A percentile compares a stretch with the other conserved stretches of the same genome.
These are phyloP conservation scores for Sarocladiaceae sp. DNA, from an alignment of 2,329 filamentous ascomycete genomes.

Conservation along the genomic window DNA sequence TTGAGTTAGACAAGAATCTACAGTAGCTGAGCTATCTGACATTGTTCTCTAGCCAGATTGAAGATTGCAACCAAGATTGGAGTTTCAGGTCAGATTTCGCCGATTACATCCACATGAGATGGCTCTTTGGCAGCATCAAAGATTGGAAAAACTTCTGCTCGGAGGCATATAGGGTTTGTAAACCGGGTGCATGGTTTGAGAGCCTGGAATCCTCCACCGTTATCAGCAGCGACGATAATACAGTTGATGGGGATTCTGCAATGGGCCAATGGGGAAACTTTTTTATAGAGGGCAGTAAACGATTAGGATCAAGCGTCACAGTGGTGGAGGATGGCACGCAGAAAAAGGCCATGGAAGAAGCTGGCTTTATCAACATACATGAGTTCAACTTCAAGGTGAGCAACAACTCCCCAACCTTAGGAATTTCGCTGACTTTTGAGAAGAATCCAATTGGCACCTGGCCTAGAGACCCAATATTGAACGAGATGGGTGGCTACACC, in stretches of 20 bases:
- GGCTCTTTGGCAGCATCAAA: constrained; percentile 46
- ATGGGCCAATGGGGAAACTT: constrained; percentile 14
- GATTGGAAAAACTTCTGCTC: constrained; percentile 48
- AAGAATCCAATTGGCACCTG: constrained; percentile 3
- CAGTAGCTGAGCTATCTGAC: background rate
- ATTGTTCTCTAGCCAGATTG: constrained; percentile 37
- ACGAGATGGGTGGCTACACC: constrained; percentile 2
- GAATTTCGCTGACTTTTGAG: background rate
- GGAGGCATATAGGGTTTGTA: constrained; percentile 12
- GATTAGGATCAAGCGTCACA: constrained; percentile 22
- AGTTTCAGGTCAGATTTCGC: constrained; percentile 44
- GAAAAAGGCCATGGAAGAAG: constrained; percentile 18
- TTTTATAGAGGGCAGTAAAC: constrained; percentile 22
- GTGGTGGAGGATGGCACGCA: constrained; percentile 16
- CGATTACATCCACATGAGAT: constrained; percentile 55
- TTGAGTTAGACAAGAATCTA: too few species aligned
- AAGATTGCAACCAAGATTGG: constrained; percentile 52
- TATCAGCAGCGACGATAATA: constrained; percentile 11
- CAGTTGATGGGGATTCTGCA: constrained; percentile 8
- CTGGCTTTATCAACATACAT: constrained; percentile 31
- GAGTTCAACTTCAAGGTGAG: constrained; percentile 25
- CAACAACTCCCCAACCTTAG: background rate
- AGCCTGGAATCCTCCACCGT: constrained; percentile 10
- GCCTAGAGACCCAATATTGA: background rate
- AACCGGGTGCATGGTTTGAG: constrained; percentile 15